Conservation (phyloP, 2,329 filamentous ascomycete genomes). For the Ramularia collo-cygni region DNA sequence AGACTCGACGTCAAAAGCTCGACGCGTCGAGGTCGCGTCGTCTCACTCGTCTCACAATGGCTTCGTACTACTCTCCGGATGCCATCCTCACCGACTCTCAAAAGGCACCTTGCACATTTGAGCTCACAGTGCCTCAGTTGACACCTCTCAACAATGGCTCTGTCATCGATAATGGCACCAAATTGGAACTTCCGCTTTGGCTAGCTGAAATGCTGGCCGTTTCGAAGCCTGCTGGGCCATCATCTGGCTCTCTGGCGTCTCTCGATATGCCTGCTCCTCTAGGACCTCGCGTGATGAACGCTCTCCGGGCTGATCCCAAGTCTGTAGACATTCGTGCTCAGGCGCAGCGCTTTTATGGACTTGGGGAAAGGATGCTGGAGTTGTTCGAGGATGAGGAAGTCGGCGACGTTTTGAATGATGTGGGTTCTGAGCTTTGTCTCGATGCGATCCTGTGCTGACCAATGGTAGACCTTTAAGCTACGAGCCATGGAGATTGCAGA, state of each 20-base stretch:
- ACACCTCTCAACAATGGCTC: conserved; percentile 73
- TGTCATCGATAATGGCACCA: conserved; percentile 71
- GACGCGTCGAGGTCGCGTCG: conserved; percentile 13
- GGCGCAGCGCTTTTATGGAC: conserved; percentile 79
- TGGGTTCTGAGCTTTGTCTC: conserved; percentile 17
- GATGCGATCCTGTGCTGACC: conserved; percentile 2
- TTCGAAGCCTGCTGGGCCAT: conserved; percentile 35
- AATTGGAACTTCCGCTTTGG: conserved; percentile 83
- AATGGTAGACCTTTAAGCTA: conserved; percentile 63
- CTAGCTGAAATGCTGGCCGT: conserved; percentile 88
- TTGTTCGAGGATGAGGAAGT: conserved; percentile 85
- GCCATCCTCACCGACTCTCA: conserved; percentile 80
- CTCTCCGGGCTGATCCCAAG: conserved; percentile 81
- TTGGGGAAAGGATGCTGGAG: conserved; percentile 80
- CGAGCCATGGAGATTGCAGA: conserved; percentile 78
- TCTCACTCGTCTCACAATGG: conserved; percentile 35
- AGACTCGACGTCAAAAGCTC: not conserved
- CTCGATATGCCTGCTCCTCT: conserved; percentile 76
- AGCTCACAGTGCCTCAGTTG: conserved; percentile 78
- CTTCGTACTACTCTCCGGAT: conserved; percentile 75
- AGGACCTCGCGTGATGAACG: conserved; percentile 73
- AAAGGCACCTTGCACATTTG: conserved; percentile 95
- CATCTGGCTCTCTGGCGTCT: conserved; percentile 57
- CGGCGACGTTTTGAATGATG: conserved; percentile 50
- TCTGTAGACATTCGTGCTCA: conserved; percentile 77